Evolutionary conservation across 345 rosid genomes (phyloP), one percentile per base, ranked within the genome.

Genomic region (Gossypium thurberi): DNA sequence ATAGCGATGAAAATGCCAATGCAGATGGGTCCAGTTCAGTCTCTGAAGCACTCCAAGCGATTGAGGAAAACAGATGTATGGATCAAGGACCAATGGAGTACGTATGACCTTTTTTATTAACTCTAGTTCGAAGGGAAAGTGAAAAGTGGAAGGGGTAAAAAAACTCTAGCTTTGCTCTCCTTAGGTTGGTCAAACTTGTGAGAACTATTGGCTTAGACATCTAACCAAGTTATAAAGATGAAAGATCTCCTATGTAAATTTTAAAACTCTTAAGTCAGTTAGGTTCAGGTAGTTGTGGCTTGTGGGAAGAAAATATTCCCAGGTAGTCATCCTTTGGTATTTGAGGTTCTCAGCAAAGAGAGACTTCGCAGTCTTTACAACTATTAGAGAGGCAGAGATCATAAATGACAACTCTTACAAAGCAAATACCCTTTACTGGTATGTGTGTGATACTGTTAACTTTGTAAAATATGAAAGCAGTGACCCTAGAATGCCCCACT

Each of bases 51-150:
- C 67, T 71, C 56, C 84, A 80, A 76, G 83, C 70, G 20, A 55
- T 62, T 8, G 77, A 80, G 44, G 84, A 81, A 42, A 79, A 71
- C 20, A 77, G 71, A 66, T 72, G 20, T 71, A 52, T 71, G 68
- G 80, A 82, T 23, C 80, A 82, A 77, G 76, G 52, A 50, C 67
- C 55, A 13, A 56, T 26, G 15, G 76, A 80, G 94, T 86, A 86
- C 69, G 90, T 75, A 70, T 77, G 26, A 28, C 71, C 78, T 81
- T 78, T 78, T 61, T 72, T 51, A 71, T 44, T 5, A 33, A 65
- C 14, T 81, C 62, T 51, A 40, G 51, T 33, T 25, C 6, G 56
- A 42, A 71, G 55, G 60, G 12, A 59, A 9, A 69, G 9, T n/a
- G 40, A 18, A 26, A 40, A 10, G 1, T 13, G 10, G 5, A 26